Evolutionary conservation across 2,329 filamentous ascomycete genomes (phyloP), one percentile per base, ranked within the genome.

Genomic region (Aotearoamyces nothofagi): DNA sequence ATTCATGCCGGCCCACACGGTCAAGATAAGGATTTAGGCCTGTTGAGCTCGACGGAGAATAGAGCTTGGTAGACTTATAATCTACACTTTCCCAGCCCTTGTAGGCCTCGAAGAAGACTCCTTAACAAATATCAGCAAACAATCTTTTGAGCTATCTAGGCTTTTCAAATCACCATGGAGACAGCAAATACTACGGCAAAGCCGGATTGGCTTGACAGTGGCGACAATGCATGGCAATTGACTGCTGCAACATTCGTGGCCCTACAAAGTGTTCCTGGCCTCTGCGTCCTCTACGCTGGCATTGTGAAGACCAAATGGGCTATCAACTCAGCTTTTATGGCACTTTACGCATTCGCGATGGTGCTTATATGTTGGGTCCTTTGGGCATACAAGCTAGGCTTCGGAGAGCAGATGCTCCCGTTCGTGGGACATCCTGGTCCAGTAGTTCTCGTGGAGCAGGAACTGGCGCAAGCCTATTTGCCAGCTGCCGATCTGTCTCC

Each of bases 161-260:
- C n/a, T n/a, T n/a, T n/a, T n/a, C n/a, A n/a, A n/a, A n/a, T n/a
- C n/a, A n/a, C n/a, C n/a, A n/a, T n/a, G n/a, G n/a, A n/a, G n/a
- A n/a, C n/a, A n/a, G n/a, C n/a, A n/a, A n/a, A n/a, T n/a, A n/a
- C n/a, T n/a, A n/a, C n/a, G n/a, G n/a, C n/a, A n/a, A 20, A 20
- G 19, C 19, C 19, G 19, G 19, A 20, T 20, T 53, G 51, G 51
- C 46, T 59, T 15, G 47, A 58, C 39, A 56, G 49, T 36, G 61
- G 61, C 33, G 58, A 65, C 46, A 60, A 64, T 47, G 57, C 60
- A 23, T 65, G 60, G 61, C 60, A 65, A 45, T 47, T 65, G 29
- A 63, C 60, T 10, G 60, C 61, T 3, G 60, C 53, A 5, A 56
- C 54, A 4, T 47, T 65, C 10, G 61, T 65, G 32, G 60, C 51